Evolutionary conservation across 345 rosid genomes (phyloP).

Genomic region (Hevea brasiliensis): DNA sequence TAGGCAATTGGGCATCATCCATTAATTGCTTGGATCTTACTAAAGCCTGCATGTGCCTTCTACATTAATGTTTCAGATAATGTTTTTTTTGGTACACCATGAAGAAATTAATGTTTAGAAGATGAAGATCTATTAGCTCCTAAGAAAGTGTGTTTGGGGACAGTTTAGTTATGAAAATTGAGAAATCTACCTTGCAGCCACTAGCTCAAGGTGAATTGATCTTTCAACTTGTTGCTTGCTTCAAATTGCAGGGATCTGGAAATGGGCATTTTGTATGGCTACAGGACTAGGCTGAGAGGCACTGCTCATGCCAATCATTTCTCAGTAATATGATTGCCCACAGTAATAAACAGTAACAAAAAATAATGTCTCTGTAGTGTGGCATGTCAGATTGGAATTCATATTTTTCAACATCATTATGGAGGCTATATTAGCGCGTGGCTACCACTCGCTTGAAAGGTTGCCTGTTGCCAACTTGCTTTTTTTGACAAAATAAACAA

Average conservation of each 20-base stretch:
- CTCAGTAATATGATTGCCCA: not conserved
- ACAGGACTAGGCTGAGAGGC: not conserved
- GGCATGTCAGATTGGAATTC: constrained; percentile 2
- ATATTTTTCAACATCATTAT: not conserved
- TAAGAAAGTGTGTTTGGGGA: no score
- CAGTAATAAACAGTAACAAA: not conserved
- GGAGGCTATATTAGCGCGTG: constrained; percentile 9
- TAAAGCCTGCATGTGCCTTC: no score
- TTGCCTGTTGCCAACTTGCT: not conserved
- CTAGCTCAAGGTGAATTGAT: not conserved
- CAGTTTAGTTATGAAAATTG: no score
- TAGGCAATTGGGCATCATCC: not conserved
- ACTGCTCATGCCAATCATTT: not conserved
- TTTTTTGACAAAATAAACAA: constrained; percentile 12
- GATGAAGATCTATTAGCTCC: no score
- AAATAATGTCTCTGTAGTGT: not conserved
- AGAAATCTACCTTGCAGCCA: no score
- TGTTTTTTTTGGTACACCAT: no score
- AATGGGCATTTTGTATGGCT: not conserved
- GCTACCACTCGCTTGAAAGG: not conserved
- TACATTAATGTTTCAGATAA: no score
- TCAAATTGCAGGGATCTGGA: not conserved
- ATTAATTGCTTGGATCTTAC: not conserved
- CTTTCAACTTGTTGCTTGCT: not conserved
- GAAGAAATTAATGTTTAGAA: no score